Evolutionary conservation across 192 early-diverging fungal genomes (phyloP), one percentile per base, ranked within the genome.

Genomic region (Podila clonocystis): DNA sequence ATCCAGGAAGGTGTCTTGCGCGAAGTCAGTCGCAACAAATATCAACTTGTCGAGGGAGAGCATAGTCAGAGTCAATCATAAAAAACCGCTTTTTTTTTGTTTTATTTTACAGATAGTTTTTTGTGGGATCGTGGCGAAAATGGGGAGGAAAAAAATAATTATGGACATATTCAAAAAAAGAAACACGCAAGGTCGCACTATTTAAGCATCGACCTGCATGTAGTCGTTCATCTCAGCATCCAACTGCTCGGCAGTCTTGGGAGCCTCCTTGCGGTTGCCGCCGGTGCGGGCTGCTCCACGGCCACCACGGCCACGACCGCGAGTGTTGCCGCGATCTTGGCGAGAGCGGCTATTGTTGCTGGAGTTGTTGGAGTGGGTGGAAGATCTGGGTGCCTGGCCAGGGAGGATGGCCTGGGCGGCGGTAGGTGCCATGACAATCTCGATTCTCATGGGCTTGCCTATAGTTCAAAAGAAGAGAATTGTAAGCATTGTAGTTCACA

Each of bases 191-290:
- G 34, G 19, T 36, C 2, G 20, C 24, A 19, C n/a, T 33, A 5
- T 60, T 69, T 73, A 80, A 11, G 77, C 79, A 55, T 86, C 85
- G 50, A 86, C 83, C 26, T 84, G 82, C 85, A 86, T 86, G 63
- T 86, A 86, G 59, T 86, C 85, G 38, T 60, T 77, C 83, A 86
- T 86, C 68, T 86, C 85, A 4, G 82, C 83, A 61, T 86, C 85
- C 63, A 86, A 72, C 67, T 86, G 73, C 41, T 84, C 83, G 20
- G 82, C 75, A 36, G 85, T 86, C 69, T 84, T 84, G 63, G 70
- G 75, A 45, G 74, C 66, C 31, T 62, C 73, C 72, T 71, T 82
- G 45, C 84, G 83, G 29, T 68, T 60, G 22, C 67, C 41, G 41
- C 41, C 26, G 13, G 31, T 50, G 20, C 87, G 73, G 31, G 83